Evolutionary conservation across 1,284 basidiomycete species (phyloP), one percentile per base, ranked within the genome.

Genomic region (Cystobasidium sp.): DNA sequence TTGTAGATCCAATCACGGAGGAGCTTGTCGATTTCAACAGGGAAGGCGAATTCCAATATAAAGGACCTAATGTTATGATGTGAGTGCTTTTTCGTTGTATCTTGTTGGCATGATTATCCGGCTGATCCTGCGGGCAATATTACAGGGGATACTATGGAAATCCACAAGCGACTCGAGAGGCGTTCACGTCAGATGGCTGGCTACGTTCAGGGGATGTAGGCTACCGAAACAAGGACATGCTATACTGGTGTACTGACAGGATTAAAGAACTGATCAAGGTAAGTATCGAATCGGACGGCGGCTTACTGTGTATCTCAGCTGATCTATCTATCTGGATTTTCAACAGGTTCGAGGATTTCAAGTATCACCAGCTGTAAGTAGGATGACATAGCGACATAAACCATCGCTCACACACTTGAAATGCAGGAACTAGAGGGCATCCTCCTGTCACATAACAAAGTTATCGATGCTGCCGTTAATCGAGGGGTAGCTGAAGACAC

Each of bases 201-300:
- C 82, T 83, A 78, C 81, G 81, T 75, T 81, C 82, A 1, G 82
- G 82, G 22, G 82, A 83, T 67, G 78, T 83, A 31, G 82, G 77
- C 1, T 76, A 81, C n/a, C 77, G 77, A 9, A 74, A 62, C 0
- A 56, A 65, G 16, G 76, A 77, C 18, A 53, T 63, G 61, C 61
- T 63, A 10, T 63, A 63, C 44, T 63, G 61, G 61, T 63, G 61
- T 49, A 63, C 61, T 9, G 61, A 63, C 18, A 41, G 61, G 7
- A 63, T 63, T 14, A 63, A 63, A 18, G 61, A 63, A 20, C 61
- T 63, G 6, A 63, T 63, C 18, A 63, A 63, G 44, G 61, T 47
- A 16, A 9, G 56, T 49, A 12, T 49, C n/a, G 46, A 3, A 6
- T 12, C 37, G 9, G 4, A 58, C 31, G 12, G 24, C 10, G n/a